These are phyloP conservation scores for Papiliotrema terrestris DNA, from an alignment of 1,284 basidiomycete genomes.

Conservation along the genomic window DNA sequence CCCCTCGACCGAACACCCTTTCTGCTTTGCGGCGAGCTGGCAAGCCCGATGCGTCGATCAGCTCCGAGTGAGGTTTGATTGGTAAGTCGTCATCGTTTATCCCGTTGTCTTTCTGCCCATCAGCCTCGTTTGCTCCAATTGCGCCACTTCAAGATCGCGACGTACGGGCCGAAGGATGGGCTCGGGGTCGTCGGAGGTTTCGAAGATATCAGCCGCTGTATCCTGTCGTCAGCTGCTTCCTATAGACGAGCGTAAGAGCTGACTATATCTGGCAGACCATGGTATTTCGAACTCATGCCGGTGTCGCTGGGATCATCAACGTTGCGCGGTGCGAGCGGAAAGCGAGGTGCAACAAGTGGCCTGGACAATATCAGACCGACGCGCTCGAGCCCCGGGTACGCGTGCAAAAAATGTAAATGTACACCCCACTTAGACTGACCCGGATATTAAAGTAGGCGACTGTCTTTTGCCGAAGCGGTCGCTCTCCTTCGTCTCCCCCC, in stretches of 20 bases:
- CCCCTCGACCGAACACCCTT: constrained; percentile 25
- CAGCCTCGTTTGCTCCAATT: not conserved
- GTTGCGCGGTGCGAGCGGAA: too few relatives aligned
- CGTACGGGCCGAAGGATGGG: constrained; percentile 26
- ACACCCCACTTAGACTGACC: not conserved
- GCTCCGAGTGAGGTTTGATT: constrained; percentile 15
- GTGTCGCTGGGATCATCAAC: not conserved
- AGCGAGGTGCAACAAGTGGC: too few relatives aligned
- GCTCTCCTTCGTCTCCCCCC: not conserved
- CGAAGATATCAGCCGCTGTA: constrained; percentile 85
- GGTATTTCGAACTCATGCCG: constrained; percentile 63
- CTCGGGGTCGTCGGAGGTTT: constrained; percentile 68
- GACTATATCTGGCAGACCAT: constrained; percentile 85
- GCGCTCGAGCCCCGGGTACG: too few relatives aligned
- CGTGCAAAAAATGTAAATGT: too few relatives aligned
- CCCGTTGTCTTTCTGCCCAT: constrained; percentile 18
- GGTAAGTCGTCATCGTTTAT: constrained; percentile 16
- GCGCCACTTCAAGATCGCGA: not conserved
- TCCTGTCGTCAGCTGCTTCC: constrained; percentile 52
- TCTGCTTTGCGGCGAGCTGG: constrained; percentile 25
- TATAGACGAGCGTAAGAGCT: constrained; percentile 28
- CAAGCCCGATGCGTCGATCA: constrained; percentile 23
- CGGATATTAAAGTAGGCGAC: not conserved
- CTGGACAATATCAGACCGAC: too few relatives aligned
- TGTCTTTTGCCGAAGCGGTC: not conserved